Evolutionary conservation across 2,329 filamentous ascomycete genomes (phyloP).

Genomic region (Ciborinia camelliae): DNA sequence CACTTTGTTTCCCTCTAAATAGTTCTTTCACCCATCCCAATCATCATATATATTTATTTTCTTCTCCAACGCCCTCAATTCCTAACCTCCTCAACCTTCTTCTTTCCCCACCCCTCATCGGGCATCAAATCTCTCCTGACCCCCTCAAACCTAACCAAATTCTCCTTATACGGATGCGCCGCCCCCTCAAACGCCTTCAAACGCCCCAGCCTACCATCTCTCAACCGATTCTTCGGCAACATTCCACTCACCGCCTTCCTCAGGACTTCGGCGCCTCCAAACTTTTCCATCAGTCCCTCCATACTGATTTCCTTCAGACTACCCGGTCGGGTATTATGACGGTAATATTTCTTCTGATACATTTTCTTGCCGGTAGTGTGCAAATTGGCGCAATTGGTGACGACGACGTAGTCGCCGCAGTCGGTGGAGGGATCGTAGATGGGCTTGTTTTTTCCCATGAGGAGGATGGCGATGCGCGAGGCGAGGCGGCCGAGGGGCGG

Average conservation of each 20-base stretch:
- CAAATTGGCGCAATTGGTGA: constrained; percentile 81
- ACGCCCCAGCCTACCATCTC: constrained; percentile 81
- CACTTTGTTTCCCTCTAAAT: constrained; percentile 8
- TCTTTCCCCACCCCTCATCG: constrained; percentile 20
- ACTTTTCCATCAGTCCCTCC: constrained; percentile 91
- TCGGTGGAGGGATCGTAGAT: constrained; percentile 96
- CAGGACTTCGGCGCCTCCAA: constrained; percentile 87
- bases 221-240: constrained; percentile 92
- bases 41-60: background rate
- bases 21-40: background rate
- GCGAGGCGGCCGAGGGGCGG: constrained; percentile 89
- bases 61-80: background rate
- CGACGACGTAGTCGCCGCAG: constrained; percentile 98
- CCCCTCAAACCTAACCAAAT: constrained; percentile 71
- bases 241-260: constrained; percentile 92
- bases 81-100: constrained; percentile 3
- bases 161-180: constrained; percentile 86
- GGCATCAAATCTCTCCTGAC: constrained; percentile 39
- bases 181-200: constrained; percentile 96
- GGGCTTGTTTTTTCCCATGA: constrained; percentile 99
- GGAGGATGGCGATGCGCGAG: constrained; percentile 76
- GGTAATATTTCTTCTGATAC: constrained; percentile 92
- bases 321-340: constrained; percentile 87
- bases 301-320: constrained; percentile 85
- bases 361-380: constrained; percentile 89